phyloP scores from a whole-genome alignment of 2,329 filamentous ascomycete genomes.

The Aspergillus fumigatiaffinis region DNA sequence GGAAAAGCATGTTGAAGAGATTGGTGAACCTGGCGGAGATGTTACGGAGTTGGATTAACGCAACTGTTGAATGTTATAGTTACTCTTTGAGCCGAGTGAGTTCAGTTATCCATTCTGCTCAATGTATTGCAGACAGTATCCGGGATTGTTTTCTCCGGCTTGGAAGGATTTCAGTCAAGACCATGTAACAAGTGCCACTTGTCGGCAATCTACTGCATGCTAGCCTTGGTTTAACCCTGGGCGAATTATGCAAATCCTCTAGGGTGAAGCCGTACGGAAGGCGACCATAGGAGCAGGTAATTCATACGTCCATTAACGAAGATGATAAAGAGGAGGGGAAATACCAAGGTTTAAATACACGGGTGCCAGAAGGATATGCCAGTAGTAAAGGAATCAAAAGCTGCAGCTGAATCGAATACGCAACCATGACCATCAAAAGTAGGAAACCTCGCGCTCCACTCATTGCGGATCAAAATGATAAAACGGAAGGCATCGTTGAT shows the following conservation, averaged over 20 bases:
- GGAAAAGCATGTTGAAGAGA: constrained; percentile 44
- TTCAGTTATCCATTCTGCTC: background rate
- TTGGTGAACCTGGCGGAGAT: constrained; percentile 50
- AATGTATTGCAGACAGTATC: background rate
- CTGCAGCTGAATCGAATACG: background rate
- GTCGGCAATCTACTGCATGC: background rate
- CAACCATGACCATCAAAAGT: background rate
- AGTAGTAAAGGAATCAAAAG: background rate
- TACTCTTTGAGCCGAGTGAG: background rate
- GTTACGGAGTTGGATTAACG: constrained; percentile 37
- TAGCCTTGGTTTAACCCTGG: background rate
- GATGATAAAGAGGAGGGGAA: background rate
- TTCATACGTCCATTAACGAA: background rate
- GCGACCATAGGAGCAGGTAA: background rate
- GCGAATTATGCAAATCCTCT: background rate
- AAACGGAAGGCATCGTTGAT: constrained; percentile 2
- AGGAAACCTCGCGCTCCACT: background rate
- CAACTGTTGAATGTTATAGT: background rate
- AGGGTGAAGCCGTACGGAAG: background rate
- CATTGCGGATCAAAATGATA: background rate
- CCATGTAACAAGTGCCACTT: background rate
- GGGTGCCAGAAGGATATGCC: background rate
- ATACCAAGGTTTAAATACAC: background rate
- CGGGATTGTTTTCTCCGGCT: background rate
- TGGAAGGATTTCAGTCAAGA: background rate